Conservation (phyloP, 805 yeast species). For the Pichia insulana region DNA sequence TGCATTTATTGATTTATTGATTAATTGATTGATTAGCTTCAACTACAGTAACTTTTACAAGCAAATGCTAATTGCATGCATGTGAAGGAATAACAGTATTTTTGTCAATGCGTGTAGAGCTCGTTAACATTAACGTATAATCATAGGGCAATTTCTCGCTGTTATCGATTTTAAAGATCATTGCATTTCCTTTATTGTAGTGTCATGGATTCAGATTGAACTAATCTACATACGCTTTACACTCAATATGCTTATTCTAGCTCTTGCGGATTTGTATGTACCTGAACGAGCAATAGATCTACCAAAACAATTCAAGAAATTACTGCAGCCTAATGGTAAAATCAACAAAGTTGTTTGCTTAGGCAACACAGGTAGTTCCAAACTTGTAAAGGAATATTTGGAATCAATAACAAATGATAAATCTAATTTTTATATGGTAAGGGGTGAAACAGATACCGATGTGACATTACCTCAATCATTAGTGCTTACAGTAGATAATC, state of each 20-base stretch:
- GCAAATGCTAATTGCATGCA: background rate
- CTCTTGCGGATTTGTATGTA: slow-evolving; percentile 83
- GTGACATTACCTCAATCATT: slow-evolving; percentile 49
- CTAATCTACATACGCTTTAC: no score
- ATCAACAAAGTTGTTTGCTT: slow-evolving; percentile 77
- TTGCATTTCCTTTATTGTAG: no score
- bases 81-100: no score
- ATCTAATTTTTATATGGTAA: slow-evolving; percentile 54
- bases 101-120: no score
- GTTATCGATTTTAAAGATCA: no score
- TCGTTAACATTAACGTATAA: no score
- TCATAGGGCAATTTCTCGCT: no score
- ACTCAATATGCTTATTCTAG: slow-evolving; percentile 53
- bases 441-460: slow-evolving; percentile 71
- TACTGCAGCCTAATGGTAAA: slow-evolving; percentile 69
- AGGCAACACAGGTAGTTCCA: slow-evolving; percentile 73
- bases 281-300: slow-evolving; percentile 74
- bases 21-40: background rate
- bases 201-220: no score
- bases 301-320: slow-evolving; percentile 58
- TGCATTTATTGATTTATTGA: slow-evolving; percentile 1
- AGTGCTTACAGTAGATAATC: slow-evolving; percentile 58
- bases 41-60: background rate
- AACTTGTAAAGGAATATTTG: slow-evolving; percentile 54
- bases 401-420: slow-evolving; percentile 52